Base-by-base conservation (phyloP, 352 stramenopile species). In the Globisporangium canariense region DNA sequence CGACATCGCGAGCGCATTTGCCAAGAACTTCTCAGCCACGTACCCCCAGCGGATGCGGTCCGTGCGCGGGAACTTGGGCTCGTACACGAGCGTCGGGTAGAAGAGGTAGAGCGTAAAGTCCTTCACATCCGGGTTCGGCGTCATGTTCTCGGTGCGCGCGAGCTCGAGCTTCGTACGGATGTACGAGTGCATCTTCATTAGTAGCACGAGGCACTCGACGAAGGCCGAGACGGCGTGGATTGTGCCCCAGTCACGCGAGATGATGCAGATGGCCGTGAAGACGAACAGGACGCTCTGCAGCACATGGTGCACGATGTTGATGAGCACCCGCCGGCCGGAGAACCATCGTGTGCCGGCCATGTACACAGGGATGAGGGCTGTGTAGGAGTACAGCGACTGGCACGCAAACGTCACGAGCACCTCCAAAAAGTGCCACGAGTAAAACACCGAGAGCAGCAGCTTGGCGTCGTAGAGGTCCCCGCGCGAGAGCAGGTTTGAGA, bases 41-140 rank as follows among this genome's bases (percentile, higher is more conserved):
- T 97, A 97, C n/a, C 73, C 71, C 78, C 81, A 91, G 13, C 93
- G 83, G 61, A 97, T 91, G 49, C 74, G 73, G 6, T 86, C 71
- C 0, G 85, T 94, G 58, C 90, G 84, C 4, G 95, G 95, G 60
- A 94, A 98, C 6, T 80, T 86, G 18, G 97, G 95, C 68, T 98
- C 93, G 66, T 98, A 98, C n/a, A 97, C 96, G 4, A 98, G 73
- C 36, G 95, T 98, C 50, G 95, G 95, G 60, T 82, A 83, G 13
- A 92, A 66, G 40, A 91, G 71, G 54, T 93, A 91, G 59, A 93
- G 70, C 1, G 79, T 87, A 41, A 67, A 93, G 69, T 90, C 76
- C 64, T 82, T 80, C 50, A 90, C 28, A 18, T 69, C 71, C 16
- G 75, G 70, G 1, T 54, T 71, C 0, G 77, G 73, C 11, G 65